A percentile compares a stretch with the other conserved stretches of the same genome.
Conservation (phyloP, 345 rosid genomes). For the Eucalyptus lansdowneana region DNA sequence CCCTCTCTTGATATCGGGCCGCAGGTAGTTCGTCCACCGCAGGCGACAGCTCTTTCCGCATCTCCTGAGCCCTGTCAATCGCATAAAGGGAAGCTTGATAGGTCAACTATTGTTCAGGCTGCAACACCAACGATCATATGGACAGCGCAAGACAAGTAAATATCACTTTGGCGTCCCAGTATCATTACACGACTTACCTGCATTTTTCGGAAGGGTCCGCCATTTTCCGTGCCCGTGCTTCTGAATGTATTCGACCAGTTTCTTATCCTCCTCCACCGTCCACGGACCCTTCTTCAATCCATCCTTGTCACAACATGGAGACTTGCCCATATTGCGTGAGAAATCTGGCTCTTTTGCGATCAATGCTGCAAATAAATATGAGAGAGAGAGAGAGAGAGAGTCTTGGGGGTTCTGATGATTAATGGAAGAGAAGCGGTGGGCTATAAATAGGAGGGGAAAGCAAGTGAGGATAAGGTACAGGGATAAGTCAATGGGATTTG, state of each 20-base stretch:
- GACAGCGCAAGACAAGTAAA: background rate
- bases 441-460: background rate
- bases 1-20: constrained; percentile 86
- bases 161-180: background rate
- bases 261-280: constrained; percentile 82
- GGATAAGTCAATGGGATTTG: constrained; percentile 50
- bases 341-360: background rate
- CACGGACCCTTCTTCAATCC: constrained; percentile 88
- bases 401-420: background rate
- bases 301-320: constrained; percentile 29
- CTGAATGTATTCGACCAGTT: constrained; percentile 45
- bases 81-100: background rate
- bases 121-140: background rate
- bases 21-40: constrained; percentile 80
- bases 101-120: background rate
- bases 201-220: constrained; percentile 73
- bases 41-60: constrained; percentile 92
- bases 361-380: background rate
- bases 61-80: constrained; percentile 25
- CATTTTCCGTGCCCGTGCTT: constrained; percentile 76
- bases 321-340: constrained; percentile 28
- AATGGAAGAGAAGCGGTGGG: background rate
- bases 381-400: background rate
- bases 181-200: constrained; percentile 19
- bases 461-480: background rate